These are phyloP conservation scores for Sordariomycetes sp. DNA, from an alignment of 2,329 filamentous ascomycete genomes.

Conservation along the genomic window DNA sequence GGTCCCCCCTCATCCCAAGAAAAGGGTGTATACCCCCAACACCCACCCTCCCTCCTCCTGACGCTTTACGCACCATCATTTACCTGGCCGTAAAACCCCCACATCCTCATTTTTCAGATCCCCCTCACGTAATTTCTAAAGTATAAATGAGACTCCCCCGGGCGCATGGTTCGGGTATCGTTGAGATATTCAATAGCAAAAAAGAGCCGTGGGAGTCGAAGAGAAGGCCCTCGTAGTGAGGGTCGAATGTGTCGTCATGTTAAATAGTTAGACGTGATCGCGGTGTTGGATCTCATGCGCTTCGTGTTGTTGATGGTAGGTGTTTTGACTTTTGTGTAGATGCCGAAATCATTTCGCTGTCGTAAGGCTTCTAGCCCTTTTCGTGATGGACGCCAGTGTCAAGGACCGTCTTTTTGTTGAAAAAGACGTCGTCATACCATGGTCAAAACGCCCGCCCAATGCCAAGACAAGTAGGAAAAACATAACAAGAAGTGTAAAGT, in stretches of 20 bases:
- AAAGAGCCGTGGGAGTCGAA: neutral
- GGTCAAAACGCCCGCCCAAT: constrained; percentile 6
- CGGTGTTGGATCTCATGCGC: constrained; percentile 6
- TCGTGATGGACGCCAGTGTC: no score
- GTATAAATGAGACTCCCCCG: no score
- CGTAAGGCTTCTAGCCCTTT: constrained; percentile 15
- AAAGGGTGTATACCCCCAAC: no score
- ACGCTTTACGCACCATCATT: no score
- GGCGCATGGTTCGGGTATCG: no score
- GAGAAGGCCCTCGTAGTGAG: neutral
- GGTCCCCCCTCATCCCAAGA: no score
- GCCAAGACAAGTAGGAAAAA: constrained; percentile 9
- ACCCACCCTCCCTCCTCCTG: no score
- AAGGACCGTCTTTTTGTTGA: constrained; percentile 18
- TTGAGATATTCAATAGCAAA: constrained; percentile 23
- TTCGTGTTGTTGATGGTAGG: constrained; percentile 3
- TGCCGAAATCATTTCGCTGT: constrained; percentile 1
- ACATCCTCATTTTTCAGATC: no score
- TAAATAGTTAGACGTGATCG: constrained; percentile 4
- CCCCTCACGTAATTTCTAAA: no score
- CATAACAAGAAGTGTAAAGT: constrained; percentile 4
- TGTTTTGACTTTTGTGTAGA: constrained; percentile 1
- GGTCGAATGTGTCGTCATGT: constrained; percentile 3
- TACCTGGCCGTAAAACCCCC: no score
- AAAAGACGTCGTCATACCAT: constrained; percentile 10